Evolutionary conservation across 257 asterid species (phyloP), one percentile per base, ranked within the genome.

Genomic region (Paulownia fortunei): DNA sequence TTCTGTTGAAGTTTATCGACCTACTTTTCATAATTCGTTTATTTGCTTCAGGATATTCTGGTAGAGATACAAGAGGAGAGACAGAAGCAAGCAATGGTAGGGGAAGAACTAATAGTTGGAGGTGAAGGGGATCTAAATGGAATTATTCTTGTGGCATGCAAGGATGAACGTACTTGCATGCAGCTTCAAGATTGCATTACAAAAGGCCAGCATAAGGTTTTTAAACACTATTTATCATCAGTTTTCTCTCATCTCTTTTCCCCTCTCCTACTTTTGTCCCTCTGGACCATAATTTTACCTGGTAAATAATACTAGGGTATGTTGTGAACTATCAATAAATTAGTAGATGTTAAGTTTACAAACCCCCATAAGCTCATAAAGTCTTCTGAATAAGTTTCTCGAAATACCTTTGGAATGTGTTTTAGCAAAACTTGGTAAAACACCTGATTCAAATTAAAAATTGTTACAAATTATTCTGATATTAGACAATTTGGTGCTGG

Each of bases 121-220:
- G 84, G 66, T 81, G 87, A 72, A 61, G 86, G 71, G 36, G 82
- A 83, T 64, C 83, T 69, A 34, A 74, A 83, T 77, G 97, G 93
- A 76, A 86, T 85, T 71, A 89, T 95, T 77, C 89, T 95, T 68
- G 97, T 95, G 71, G 96, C 93, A 56, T 95, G 98, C 93, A 95
- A 90, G 89, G 99, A 95, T 88, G 98, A 95, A 73, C 85, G 47
- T 55, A 88, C 99, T 3, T 93, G 97, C 83, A 87, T 92, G 90
- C 98, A 93, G 90, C 97, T 95, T 71, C 90, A 95, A 87, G 96
- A 89, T 82, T 93, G 94, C 90, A 90, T 89, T 60, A 80, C 77
- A 37, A 92, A 90, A 79, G 94, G 91, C 86, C 83, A 86, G 46
- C 83, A 82, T 65, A 84, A 95, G 99, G 98, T 95, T 84, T 78